Base-by-base conservation (phyloP, 1,139 yeast species). In the Debaryomycetaceae sp. region DNA sequence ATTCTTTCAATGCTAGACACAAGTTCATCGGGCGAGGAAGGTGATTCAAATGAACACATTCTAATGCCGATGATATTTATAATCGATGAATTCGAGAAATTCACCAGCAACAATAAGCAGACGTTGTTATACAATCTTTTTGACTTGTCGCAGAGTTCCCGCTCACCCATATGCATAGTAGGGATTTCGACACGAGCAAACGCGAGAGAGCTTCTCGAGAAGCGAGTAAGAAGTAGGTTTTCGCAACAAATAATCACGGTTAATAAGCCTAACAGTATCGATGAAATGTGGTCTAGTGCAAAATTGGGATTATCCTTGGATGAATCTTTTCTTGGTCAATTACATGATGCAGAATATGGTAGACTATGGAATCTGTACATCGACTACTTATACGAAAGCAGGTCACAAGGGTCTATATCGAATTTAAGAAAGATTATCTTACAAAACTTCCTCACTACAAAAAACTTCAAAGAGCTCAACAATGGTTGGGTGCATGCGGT, bases 171-270 rank as follows among this genome's bases (percentile, higher is more conserved):
- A 4, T 81, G 95, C 44, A 87, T 93, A 5, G 66, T 93, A 42
- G 98, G 98, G 0, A 66, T 87, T 6, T 84, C 96, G 0, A 76
- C 93, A 1, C 83, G 85, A 45, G 72, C 88, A 33, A 87, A 87
- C 6, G 76, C 89, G 0, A 70, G 91, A 43, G 98, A 93, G 55
- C 72, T 81, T 52, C 70, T 93, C 44, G 99, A 95, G 59, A 93
- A 91, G 58, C 76, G 99, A 54, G 98, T 95, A 0, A 78, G 90
- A 53, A 85, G 95, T 46, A 72, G 99, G 49, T 93, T 91, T 62
- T 84, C 95, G 33, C 97, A 91, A 59, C 68, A 96, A 42, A 68
- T 87, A 2, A 75, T 88, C 33, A 74, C 79, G 34, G 70, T 89
- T 38, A 76, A 77, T 37, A 83, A 82, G 43, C 72, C 85, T 0